Evolutionary conservation across 805 yeast species (phyloP), one percentile per base, ranked within the genome.

Genomic region (Martiniozyma abietophila): DNA sequence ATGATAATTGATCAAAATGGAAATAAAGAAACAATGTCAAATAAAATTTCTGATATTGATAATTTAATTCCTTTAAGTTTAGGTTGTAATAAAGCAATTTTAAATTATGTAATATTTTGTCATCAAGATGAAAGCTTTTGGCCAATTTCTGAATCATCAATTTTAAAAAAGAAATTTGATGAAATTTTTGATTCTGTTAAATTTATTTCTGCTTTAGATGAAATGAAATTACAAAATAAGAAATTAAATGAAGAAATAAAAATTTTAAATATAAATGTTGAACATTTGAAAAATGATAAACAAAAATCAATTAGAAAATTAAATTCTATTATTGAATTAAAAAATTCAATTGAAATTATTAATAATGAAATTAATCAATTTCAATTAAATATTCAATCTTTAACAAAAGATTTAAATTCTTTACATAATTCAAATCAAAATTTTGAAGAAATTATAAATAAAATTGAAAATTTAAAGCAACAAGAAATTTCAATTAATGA

Each of bases 71-170:
- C 97, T 2, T 65, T 69, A 17, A 77, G 76, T 42, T 63, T 92
- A 36, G 99, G 98, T 5, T 95, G 88, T 1, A 81, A 95, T 0
- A 73, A 74, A 39, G 82, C 97, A 0, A 74, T 92, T 35, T 59
- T 92, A 33, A 95, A 89, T 45, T 84, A 85, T 53, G 98, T 92
- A 27, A 78, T 89, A 2, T 92, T 92, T 58, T 89, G 98, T 50
- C 99, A 92, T 51, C 99, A 92, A 54, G 99, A 92, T 50, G 99
- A 92, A 40, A 78, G 89, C 47, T 58, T 85, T 19, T 92, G 99
- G 99, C 99, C 99, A 2, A 64, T 92, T 31, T 74, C 88, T 46
- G 99, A 92, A 56, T 94, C 98, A 1, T 68, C 94, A 2, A 70
- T 70, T 9, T 67, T 92, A 52, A 94, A 92, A 58, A 88, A 88